Evolutionary conservation across 768 basidiomycete species (phyloP), one percentile per base, ranked within the genome.

Genomic region (Gymnopilus junonius): DNA sequence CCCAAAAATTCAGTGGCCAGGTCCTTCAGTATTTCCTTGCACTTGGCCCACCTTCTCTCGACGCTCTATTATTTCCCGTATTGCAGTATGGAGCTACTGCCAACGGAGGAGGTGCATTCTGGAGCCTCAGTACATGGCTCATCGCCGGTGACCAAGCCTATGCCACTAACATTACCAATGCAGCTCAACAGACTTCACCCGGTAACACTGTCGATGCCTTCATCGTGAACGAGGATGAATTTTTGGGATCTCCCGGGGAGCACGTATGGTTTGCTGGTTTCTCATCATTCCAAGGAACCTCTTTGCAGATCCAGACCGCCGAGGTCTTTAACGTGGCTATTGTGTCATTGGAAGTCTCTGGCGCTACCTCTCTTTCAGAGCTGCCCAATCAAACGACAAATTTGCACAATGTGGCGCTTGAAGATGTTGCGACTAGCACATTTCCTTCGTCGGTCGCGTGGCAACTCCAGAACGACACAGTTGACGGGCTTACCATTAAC

Each of bases 221-320:
- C 42, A 46, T 58, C 23, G 43, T 40, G 7, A 59, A 51, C 34
- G 11, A 42, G 4, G 40, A 42, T 58, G 11, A 58, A 48, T 58
- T 48, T 35, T 31, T 58, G 29, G 57, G 43, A 17, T 34, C 57
- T 25, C 57, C 43, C 20, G 34, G 29, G 17, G 34, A 31, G 27
- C 57, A 58, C 23, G 57, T 34, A 20, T 58, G 57, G 57, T 48
- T 48, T 23, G 46, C 57, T 7, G 43, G 43, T 11, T 58, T 58
- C 43, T 7, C 40, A 4, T 17, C 8, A 5, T 58, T 48, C 57
- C 43, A 45, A 27, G 57, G 43, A 21, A 32, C 43, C 10, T 29
- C 31, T 12, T 21, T 58, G 25, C 29, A 58, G 21, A 45, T 58
- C 17, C 57, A 58, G 57, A 46, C 57, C 1, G 17, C 42, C 1